Conservation (phyloP, 257 asterid genomes). For the Petunia secreta region DNA sequence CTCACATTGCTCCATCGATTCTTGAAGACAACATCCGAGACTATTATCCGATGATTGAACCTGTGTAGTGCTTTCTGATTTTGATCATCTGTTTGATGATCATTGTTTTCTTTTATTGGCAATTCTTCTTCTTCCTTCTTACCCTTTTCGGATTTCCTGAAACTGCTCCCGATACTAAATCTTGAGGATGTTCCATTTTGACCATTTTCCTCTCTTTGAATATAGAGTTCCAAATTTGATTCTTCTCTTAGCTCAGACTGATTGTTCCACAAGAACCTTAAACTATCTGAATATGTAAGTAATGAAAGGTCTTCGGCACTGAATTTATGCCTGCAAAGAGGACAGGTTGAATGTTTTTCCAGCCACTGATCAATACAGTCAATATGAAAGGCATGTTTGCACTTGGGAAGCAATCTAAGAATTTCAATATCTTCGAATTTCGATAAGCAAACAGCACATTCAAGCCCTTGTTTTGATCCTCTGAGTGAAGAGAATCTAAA, state of each 20-base stretch:
- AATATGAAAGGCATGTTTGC: conserved; percentile 47
- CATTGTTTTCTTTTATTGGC: background rate
- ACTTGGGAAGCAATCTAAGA: conserved; percentile 41
- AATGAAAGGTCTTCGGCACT: conserved; percentile 35
- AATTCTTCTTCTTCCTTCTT: conserved; percentile 12
- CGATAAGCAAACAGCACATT: conserved; percentile 41
- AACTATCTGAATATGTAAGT: conserved; percentile 36
- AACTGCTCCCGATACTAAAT: conserved; percentile 37
- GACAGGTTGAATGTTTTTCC: conserved; percentile 47
- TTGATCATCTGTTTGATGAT: background rate
- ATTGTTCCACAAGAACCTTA: conserved; percentile 38
- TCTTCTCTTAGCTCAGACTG: conserved; percentile 30
- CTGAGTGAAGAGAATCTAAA: conserved; percentile 42
- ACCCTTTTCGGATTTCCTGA: conserved; percentile 20
- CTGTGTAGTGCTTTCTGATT: conserved; percentile 34
- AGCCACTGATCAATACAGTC: conserved; percentile 46
- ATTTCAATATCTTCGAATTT: conserved; percentile 44
- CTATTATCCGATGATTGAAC: conserved; percentile 52
- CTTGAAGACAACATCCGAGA: conserved; percentile 49
- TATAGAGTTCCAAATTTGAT: conserved; percentile 44
- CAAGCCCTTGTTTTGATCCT: conserved; percentile 44
- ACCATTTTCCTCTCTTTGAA: conserved; percentile 45
- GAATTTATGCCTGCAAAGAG: conserved; percentile 43
- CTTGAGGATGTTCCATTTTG: conserved; percentile 36
- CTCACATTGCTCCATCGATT: conserved; percentile 69